Percentiles rank a stretch among this genome's conserved stretches.
Conservation (phyloP, 2,329 filamentous ascomycete genomes). For the Niveomyces coronatus region DNA sequence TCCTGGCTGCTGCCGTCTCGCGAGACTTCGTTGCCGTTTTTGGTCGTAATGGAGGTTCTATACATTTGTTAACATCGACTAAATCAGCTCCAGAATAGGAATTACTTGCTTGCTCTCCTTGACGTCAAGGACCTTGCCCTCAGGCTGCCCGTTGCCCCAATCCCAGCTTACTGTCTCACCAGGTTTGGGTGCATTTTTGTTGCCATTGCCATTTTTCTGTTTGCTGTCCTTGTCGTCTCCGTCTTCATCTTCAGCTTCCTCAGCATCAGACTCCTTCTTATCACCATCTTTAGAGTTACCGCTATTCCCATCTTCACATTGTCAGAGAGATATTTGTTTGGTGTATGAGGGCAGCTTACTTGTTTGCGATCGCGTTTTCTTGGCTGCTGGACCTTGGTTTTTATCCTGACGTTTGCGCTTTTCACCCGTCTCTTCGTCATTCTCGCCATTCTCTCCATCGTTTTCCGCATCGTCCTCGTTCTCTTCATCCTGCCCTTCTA, state of each 20-base stretch:
- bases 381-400: conserved; percentile 18
- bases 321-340: too few relatives aligned
- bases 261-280: conserved; percentile 10
- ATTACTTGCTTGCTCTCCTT: conserved; percentile 16
- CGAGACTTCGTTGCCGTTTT: conserved; percentile 29
- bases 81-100: not conserved
- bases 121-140: conserved; percentile 34
- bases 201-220: conserved; percentile 9
- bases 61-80: not conserved
- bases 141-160: conserved; percentile 32
- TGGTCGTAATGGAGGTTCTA: conserved; percentile 30
- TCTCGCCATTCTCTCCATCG: too few relatives aligned
- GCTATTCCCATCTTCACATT: too few relatives aligned
- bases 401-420: conserved; percentile 18
- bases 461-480: conserved; percentile 8
- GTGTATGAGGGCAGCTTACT: too few relatives aligned
- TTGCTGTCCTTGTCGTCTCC: conserved; percentile 13
- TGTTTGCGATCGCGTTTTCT: conserved; percentile 22
- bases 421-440: conserved; percentile 15
- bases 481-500: not conserved
- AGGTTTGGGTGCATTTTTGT: conserved; percentile 25
- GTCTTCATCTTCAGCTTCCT: conserved; percentile 10
- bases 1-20: conserved; percentile 30
- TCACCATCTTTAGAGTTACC: conserved; percentile 14
- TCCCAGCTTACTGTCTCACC: conserved; percentile 37